phyloP scores from a whole-genome alignment of 2,329 filamentous ascomycete species.

The Colletotrichum euphorbiae region DNA sequence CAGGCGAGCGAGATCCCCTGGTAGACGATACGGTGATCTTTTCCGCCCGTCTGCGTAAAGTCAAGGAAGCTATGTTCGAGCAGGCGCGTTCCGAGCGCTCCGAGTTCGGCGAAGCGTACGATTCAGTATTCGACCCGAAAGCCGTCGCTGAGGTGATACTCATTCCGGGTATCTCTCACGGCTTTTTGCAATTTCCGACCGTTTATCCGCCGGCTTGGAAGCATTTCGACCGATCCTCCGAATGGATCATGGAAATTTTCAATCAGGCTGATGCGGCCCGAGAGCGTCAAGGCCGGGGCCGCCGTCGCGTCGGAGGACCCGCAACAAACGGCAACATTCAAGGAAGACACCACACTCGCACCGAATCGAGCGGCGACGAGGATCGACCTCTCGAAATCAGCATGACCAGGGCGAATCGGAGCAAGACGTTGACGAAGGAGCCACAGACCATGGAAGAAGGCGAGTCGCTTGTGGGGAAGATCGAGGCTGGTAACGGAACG shows the following conservation, averaged over 20 bases:
- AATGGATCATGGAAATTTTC: constrained; percentile 87
- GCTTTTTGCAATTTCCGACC: constrained; percentile 90
- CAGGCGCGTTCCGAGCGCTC: constrained; percentile 50
- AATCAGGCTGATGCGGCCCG: constrained; percentile 58
- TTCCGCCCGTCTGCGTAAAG: constrained; percentile 85
- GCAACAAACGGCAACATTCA: constrained; percentile 34
- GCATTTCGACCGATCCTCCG: constrained; percentile 80
- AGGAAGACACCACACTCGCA: constrained; percentile 51
- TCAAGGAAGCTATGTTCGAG: constrained; percentile 69
- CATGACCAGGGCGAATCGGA: constrained; percentile 59
- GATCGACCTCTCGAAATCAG: constrained; percentile 86
- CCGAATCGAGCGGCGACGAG: constrained; percentile 80
- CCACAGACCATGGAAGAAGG: constrained; percentile 40
- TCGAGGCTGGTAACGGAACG: constrained; percentile 41
- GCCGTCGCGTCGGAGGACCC: constrained; percentile 14
- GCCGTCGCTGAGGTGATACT: constrained; percentile 85
- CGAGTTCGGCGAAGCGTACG: constrained; percentile 47
- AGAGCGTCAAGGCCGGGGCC: constrained; percentile 29
- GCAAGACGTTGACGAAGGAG: constrained; percentile 40
- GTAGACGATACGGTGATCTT: constrained; percentile 99
- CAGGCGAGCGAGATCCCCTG: constrained; percentile 92
- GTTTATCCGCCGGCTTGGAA: constrained; percentile 93
- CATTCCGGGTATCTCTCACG: constrained; percentile 90
- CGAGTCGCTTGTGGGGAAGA: constrained; percentile 42
- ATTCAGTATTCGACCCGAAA: constrained; percentile 74